Percentiles rank a stretch among this genome's conserved stretches.
These are phyloP conservation scores for Cryphonectria carpinicola DNA, from an alignment of 2,329 filamentous ascomycete genomes.

Conservation along the genomic window DNA sequence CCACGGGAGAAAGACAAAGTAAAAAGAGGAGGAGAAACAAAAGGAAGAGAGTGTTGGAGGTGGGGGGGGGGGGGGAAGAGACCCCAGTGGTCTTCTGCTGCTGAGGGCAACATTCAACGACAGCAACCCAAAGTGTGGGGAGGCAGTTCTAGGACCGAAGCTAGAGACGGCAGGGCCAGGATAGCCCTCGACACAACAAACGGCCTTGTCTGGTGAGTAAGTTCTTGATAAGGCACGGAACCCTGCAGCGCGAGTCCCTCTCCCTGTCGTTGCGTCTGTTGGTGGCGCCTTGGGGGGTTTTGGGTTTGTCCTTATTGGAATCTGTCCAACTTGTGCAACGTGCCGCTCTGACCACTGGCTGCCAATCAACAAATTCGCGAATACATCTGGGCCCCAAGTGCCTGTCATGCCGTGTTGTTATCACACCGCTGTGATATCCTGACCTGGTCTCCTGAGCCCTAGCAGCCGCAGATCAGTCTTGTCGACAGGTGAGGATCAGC, in stretches of 20 bases:
- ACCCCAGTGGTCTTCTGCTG: too few species aligned
- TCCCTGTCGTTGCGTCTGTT: slow-evolving; percentile 9
- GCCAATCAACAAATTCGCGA: background rate
- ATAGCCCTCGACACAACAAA: slow-evolving; percentile 20
- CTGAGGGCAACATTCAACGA: background rate
- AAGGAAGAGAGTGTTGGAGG: background rate
- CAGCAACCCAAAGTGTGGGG: slow-evolving; percentile 11
- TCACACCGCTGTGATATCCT: slow-evolving; percentile 8
- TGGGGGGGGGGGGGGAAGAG: background rate
- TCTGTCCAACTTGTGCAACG: background rate
- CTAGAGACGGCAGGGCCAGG: slow-evolving; percentile 19
- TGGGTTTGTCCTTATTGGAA: background rate
- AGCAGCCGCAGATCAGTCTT: background rate
- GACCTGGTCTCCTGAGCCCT: background rate
- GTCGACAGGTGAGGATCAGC: background rate
- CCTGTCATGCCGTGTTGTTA: background rate
- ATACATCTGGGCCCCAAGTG: background rate
- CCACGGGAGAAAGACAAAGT: background rate
- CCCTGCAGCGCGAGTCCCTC: background rate
- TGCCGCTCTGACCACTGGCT: background rate
- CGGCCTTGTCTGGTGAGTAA: slow-evolving; percentile 16
- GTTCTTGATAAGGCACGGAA: slow-evolving; percentile 13
- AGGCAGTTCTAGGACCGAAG: slow-evolving; percentile 23
- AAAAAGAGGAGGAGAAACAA: background rate
- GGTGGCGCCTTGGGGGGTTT: background rate